Evolutionary conservation across 176 grass and related monocot species (phyloP).

Genomic region (Oryza nivara): DNA sequence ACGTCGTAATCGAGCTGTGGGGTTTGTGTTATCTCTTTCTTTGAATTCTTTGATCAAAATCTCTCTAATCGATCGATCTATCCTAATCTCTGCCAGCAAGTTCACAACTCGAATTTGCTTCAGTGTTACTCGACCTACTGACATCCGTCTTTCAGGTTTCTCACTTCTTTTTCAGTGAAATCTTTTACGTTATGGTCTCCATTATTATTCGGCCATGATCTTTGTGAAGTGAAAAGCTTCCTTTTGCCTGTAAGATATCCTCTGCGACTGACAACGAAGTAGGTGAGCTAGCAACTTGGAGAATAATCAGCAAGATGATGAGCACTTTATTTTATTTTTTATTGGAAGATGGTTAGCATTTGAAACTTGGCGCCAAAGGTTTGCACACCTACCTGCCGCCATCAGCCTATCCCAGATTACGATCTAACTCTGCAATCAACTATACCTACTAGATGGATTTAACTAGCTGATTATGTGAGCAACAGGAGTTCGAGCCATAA

Average conservation of each 20-base stretch:
- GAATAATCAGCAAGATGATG: neutral
- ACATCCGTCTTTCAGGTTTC: slow-evolving; percentile 31
- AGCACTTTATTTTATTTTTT: neutral
- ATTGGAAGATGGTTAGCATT: neutral
- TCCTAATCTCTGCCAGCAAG: slow-evolving; percentile 7
- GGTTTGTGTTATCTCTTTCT: slow-evolving; percentile 34
- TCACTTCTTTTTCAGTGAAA: slow-evolving; percentile 22
- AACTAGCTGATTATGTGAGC: neutral
- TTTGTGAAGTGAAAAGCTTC: neutral
- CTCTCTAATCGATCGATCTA: neutral
- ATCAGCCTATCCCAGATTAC: neutral
- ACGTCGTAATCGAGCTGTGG: slow-evolving; percentile 29
- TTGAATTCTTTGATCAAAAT: slow-evolving; percentile 32
- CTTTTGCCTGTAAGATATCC: neutral
- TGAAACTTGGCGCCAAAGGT: slow-evolving; percentile 50
- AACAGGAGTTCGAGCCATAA: neutral
- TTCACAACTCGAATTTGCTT: slow-evolving; percentile 39
- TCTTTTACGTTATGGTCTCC: slow-evolving; percentile 9
- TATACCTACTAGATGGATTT: slow-evolving; percentile 13
- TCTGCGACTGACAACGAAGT: neutral
- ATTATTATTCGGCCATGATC: slow-evolving; percentile 10
- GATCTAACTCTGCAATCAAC: neutral
- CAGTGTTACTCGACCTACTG: slow-evolving; percentile 12
- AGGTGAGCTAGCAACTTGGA: neutral
- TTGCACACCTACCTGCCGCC: neutral